Base-by-base conservation (phyloP, 2,329 filamentous ascomycete genomes). In the Colletotrichum sp. region DNA sequence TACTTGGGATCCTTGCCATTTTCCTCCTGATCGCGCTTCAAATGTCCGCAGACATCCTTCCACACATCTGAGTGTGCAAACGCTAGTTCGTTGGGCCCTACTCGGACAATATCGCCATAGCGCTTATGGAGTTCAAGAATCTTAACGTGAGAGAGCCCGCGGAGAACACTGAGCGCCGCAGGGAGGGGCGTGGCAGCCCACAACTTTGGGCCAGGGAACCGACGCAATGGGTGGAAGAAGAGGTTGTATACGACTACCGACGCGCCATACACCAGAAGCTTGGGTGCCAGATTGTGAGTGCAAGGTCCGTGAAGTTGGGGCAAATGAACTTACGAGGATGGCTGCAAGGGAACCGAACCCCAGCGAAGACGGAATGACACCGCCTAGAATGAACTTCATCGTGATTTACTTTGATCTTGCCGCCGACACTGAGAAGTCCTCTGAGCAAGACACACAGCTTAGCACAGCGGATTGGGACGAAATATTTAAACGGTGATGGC, bases 41-140 rank as follows among this genome's bases (percentile, higher is more conserved):
- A 34, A 34, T 72, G 70, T 34, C 83, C 84, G 68, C 86, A 86
- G 26, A 88, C 87, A 9, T 86, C 84, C 68, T 83, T 84, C 84
- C 83, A 87, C 2, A 82, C 84, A 12, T 80, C 66, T 2, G 80
- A 36, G 7, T 81, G 81, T 16, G 81, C 83, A 71, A 86, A 87
- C 2, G 84, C 82, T 4, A 89, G 81, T 34, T 84, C 79, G 44
- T 84, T 82, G 1, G 87, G 87, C 0, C 79, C 82, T 5, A 85
- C 79, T 3, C 88, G 84, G 12, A 89, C 82, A 1, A 88, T 81
- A 26, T 79, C 77, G 6, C 81, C 81, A 63, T 83, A 82, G 2
- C 63, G 15, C 18, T 79, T 69, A 18, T 82, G 81, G 7, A 77
- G 30, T 15, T 69, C 52, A 15, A 59, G 18, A 8, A 71, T 66